Base-by-base conservation (phyloP, 1,139 yeast species). In the Suhomyces bolitotheri region DNA sequence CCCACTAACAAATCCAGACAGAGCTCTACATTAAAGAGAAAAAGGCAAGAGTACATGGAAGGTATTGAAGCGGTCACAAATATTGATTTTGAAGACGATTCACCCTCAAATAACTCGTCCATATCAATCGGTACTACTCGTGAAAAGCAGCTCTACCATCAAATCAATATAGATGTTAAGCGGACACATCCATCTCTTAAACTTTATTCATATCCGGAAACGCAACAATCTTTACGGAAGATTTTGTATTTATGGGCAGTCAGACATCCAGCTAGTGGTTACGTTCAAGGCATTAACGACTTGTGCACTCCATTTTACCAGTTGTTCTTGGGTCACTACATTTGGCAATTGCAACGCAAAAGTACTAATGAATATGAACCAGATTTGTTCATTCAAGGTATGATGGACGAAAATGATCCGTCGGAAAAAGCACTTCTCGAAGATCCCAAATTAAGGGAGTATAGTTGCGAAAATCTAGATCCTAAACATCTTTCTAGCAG, bases 201-300 rank as follows among this genome's bases (percentile, higher is more conserved):
- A 43, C 68, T 92, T 24, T 92, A 92, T 54, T 71, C 82, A 9
- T 77, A 60, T 49, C 74, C 76, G 14, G 68, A 82, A 4, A 87
- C 94, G 0, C 97, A 92, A 52, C 64, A 80, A 39, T 75, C 95
- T 10, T 66, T 92, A 42, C 88, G 92, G 45, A 80, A 85, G 45
- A 80, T 94, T 12, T 64, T 92, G 33, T 94, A 88, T 52, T 67
- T 92, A 22, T 92, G 99, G 99, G 96, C 98, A 0, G 82, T 92
- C 14, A 76, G 98, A 43, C 98, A 94, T 55, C 98, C 99, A 1
- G 97, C 97, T 4, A 82, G 94, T 54, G 99, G 99, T 4, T 92
- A 92, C 59, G 99, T 92, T n/a, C 99, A 92, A 62, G 99, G 99
- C 17, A 94, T 92, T 39, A 92, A 92, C 57, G 99, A 92, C 60